Conservation (phyloP, 495 filamentous ascomycete genomes). For the Poronia punctata region DNA sequence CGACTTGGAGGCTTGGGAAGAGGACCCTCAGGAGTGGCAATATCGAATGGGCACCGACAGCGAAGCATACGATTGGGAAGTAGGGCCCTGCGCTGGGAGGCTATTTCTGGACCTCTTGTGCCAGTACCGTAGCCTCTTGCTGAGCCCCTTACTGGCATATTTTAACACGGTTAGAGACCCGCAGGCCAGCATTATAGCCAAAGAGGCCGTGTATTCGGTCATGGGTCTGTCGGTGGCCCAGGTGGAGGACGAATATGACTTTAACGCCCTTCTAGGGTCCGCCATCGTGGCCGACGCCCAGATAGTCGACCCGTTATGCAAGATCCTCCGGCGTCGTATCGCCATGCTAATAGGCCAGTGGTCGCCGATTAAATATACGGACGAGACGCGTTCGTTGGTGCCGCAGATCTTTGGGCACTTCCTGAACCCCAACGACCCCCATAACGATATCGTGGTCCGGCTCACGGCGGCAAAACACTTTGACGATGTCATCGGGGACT, state of each 20-base stretch:
- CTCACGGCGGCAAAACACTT: conserved; percentile 85
- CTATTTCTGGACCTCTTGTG: conserved; percentile 86
- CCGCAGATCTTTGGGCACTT: conserved; percentile 87
- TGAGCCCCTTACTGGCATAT: conserved; percentile 68
- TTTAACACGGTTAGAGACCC: conserved; percentile 67
- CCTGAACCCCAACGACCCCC: conserved; percentile 64
- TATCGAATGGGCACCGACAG: conserved; percentile 69
- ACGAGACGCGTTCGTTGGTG: conserved; percentile 59
- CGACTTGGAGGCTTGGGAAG: conserved; percentile 85
- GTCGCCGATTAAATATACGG: conserved; percentile 66
- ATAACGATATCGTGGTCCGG: conserved; percentile 88
- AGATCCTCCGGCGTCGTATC: conserved; percentile 80
- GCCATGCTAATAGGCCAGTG: conserved; percentile 85
- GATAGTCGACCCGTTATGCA: conserved; percentile 65
- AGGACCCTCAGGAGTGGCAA: conserved; percentile 91
- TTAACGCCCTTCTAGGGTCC: conserved; percentile 66
- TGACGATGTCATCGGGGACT: conserved; percentile 68
- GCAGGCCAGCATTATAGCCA: conserved; percentile 64
- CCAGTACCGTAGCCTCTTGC: conserved; percentile 72
- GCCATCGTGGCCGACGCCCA: conserved; percentile 76
- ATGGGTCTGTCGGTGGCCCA: conserved; percentile 78
- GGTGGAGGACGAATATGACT: conserved; percentile 63
- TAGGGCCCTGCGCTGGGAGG: conserved; percentile 86
- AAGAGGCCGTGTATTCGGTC: conserved; percentile 90
- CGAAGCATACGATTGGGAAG: conserved; percentile 78